Conservation (phyloP, 352 stramenopile species). For the Pythium insidiosum region DNA sequence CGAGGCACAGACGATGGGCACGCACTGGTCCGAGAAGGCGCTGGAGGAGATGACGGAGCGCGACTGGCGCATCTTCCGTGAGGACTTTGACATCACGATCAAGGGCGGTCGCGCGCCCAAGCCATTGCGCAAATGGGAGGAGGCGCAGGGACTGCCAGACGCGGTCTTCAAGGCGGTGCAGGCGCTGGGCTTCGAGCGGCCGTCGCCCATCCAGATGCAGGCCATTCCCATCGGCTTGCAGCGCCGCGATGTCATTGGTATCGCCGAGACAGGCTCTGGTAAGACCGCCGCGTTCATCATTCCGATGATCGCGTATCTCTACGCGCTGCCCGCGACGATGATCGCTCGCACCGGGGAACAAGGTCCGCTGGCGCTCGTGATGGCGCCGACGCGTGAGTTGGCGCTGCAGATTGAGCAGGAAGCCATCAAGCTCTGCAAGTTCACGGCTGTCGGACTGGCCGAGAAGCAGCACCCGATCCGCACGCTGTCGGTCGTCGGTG, state of each 20-base stretch:
- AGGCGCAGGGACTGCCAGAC: conserved; percentile 55
- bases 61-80: conserved; percentile 99
- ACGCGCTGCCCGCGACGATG: conserved; percentile 82
- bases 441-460: conserved; percentile 58
- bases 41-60: conserved; percentile 92
- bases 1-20: conserved; percentile 67
- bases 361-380: conserved; percentile 95
- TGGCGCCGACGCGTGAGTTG: conserved; percentile 98
- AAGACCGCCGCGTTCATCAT: conserved; percentile 99
- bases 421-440: conserved; percentile 88
- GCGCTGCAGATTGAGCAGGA: conserved; percentile 97
- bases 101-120: conserved; percentile 84
- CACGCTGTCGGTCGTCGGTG: conserved; percentile 89
- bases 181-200: conserved; percentile 92
- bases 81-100: conserved; percentile 99
- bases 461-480: conserved; percentile 63
- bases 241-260: conserved; percentile 97
- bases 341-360: conserved; percentile 88
- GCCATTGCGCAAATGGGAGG: conserved; percentile 90
- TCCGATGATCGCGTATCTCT: conserved; percentile 94
- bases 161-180: conserved; percentile 87
- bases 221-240: conserved; percentile 96
- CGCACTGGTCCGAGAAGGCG: conserved; percentile 93
- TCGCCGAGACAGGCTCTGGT: conserved; percentile 97
- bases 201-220: conserved; percentile 98